Evolutionary conservation across 768 basidiomycete species (phyloP).

Genomic region (Psilocybe tampanensis): DNA sequence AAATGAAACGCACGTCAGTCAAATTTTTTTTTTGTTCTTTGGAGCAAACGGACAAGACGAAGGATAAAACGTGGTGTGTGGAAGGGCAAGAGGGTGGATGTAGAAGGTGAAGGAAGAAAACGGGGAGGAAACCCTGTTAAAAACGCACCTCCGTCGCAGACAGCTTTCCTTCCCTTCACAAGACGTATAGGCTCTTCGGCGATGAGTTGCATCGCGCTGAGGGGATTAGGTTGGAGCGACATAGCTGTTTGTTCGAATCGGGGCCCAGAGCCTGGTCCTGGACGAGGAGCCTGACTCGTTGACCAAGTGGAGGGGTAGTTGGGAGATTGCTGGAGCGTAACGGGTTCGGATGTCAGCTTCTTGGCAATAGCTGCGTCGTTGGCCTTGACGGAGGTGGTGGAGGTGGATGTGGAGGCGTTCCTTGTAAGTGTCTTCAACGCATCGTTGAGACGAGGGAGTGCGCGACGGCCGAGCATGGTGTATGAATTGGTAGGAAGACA

Average conservation of each 20-base stretch:
- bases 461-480: constrained; percentile 43
- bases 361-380: constrained; percentile 22
- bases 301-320: constrained; percentile 88
- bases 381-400: constrained; percentile 26
- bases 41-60: not conserved
- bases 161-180: constrained; percentile 80
- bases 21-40: not conserved
- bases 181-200: constrained; percentile 82
- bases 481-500: constrained; percentile 18
- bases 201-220: constrained; percentile 91
- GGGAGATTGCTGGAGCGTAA: constrained; percentile 68
- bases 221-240: constrained; percentile 85
- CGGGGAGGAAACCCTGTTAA: constrained; percentile 8
- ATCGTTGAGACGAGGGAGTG: constrained; percentile 33
- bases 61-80: not conserved
- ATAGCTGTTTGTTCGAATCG: constrained; percentile 93
- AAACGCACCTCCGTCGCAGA: constrained; percentile 91
- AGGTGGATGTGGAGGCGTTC: constrained; percentile 30
- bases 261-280: constrained; percentile 58
- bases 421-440: constrained; percentile 30
- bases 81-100: not conserved
- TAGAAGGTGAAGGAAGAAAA: not conserved
- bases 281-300: constrained; percentile 74
- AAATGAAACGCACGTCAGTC: constrained; percentile 11
- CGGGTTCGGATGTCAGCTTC: constrained; percentile 23